A percentile compares a stretch with the other conserved stretches of the same genome.
These are phyloP conservation scores for Leishmania arabica DNA, from an alignment of 208 protist genomes.

Conservation along the genomic window DNA sequence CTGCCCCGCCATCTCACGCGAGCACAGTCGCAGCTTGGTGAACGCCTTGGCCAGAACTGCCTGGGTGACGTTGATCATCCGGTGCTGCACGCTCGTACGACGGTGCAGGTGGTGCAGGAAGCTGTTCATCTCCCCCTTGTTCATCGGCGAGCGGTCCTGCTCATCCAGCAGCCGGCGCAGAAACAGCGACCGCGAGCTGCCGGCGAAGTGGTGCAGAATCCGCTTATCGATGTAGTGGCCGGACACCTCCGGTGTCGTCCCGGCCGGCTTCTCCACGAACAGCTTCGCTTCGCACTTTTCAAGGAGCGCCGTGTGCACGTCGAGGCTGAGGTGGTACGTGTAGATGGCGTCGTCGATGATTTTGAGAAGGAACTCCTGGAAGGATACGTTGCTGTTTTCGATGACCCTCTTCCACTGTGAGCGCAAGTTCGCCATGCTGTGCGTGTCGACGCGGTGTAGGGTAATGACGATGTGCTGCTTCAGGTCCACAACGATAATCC, in stretches of 20 bases:
- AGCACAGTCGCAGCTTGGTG: slow-evolving; percentile 78
- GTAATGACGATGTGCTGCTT: slow-evolving; percentile 79
- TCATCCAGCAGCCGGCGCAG: slow-evolving; percentile 67
- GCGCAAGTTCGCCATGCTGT: slow-evolving; percentile 71
- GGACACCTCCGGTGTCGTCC: slow-evolving; percentile 6
- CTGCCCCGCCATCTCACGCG: slow-evolving; percentile 70
- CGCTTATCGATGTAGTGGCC: slow-evolving; percentile 46
- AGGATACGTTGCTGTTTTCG: slow-evolving; percentile 63
- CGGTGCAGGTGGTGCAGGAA: slow-evolving; percentile 89
- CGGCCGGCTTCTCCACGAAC: slow-evolving; percentile 38
- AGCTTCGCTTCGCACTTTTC: slow-evolving; percentile 84
- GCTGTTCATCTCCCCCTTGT: slow-evolving; percentile 84
- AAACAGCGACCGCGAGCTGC: slow-evolving; percentile 75
- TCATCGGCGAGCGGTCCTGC: slow-evolving; percentile 44
- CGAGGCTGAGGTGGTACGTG: slow-evolving; percentile 78
- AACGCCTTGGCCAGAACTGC: slow-evolving; percentile 68
- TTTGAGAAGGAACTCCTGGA: slow-evolving; percentile 86
- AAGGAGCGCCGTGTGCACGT: slow-evolving; percentile 74
- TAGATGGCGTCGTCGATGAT: slow-evolving; percentile 81
- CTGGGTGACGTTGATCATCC: slow-evolving; percentile 76
- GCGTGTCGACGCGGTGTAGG: slow-evolving; percentile 77
- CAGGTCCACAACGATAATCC: slow-evolving; percentile 85
- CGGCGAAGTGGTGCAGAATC: slow-evolving; percentile 79
- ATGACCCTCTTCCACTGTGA: slow-evolving; percentile 69
- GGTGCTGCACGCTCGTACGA: slow-evolving; percentile 82